These are phyloP conservation scores for Cladosporium sp. DNA, from an alignment of 2,329 filamentous ascomycete species.

Conservation along the genomic window DNA sequence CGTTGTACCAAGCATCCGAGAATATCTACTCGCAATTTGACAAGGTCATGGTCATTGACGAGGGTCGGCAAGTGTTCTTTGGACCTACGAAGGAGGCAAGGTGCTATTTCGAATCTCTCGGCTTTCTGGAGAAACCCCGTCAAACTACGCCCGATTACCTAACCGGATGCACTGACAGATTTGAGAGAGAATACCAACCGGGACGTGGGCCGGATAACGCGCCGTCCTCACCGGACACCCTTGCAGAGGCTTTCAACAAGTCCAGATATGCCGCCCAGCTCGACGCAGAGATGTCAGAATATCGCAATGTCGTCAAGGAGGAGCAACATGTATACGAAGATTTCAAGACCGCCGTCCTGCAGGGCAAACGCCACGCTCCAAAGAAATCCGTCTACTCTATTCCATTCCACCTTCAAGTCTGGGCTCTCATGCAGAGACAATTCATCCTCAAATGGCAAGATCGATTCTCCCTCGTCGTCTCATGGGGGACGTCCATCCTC, in stretches of 20 bases:
- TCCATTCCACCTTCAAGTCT: constrained; percentile 75
- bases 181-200: constrained; percentile 68
- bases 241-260: constrained; percentile 63
- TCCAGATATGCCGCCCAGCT: constrained; percentile 55
- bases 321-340: constrained; percentile 66
- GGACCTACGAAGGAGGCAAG: constrained; percentile 63
- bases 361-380: constrained; percentile 69
- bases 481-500: constrained; percentile 64
- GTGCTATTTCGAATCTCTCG: constrained; percentile 68
- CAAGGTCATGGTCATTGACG: constrained; percentile 76
- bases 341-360: constrained; percentile 67
- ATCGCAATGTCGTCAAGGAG: constrained; percentile 57
- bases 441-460: constrained; percentile 84
- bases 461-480: constrained; percentile 66
- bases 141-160: constrained; percentile 79
- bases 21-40: constrained; percentile 74
- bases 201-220: constrained; percentile 61
- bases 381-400: constrained; percentile 75
- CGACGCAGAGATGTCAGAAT: constrained; percentile 60
- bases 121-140: constrained; percentile 66
- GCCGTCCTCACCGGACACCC: constrained; percentile 60
- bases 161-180: constrained; percentile 77
- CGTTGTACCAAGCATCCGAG: constrained; percentile 78
- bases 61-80: constrained; percentile 69
- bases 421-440: constrained; percentile 76